Evolutionary conservation across 371 early-diverging fungal species (phyloP).

Genomic region (Sporodiniella umbellata): DNA sequence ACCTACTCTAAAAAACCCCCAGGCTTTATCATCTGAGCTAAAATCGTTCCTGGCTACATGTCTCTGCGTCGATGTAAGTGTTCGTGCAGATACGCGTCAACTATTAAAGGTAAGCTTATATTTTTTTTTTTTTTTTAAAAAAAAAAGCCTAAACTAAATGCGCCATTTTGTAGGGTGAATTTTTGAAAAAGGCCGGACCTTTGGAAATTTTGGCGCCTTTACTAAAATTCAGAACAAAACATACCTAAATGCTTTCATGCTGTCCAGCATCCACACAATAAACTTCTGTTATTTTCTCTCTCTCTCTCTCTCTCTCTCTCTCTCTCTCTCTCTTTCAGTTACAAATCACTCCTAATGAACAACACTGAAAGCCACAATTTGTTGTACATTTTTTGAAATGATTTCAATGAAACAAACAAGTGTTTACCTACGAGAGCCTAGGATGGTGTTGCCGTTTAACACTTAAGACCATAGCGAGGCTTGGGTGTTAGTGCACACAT

Average conservation of each 20-base stretch:
- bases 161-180: conserved; percentile 52
- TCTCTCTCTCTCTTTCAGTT: no score
- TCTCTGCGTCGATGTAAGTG: conserved; percentile 86
- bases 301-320: no score
- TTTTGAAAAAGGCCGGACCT: conserved; percentile 63
- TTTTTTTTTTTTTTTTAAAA: not conserved
- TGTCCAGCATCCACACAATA: not conserved
- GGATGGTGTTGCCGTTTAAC: no score
- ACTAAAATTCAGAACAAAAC: conserved; percentile 41
- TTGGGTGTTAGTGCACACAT: no score
- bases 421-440: no score
- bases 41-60: conserved; percentile 87
- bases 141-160: not conserved
- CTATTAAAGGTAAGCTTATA: conserved; percentile 61
- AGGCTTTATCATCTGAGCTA: conserved; percentile 74
- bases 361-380: no score
- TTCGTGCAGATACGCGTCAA: conserved; percentile 84
- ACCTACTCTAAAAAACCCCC: conserved; percentile 88
- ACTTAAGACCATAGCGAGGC: no score
- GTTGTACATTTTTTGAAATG: no score
- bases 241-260: not conserved
- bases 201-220: conserved; percentile 51
- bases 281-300: not conserved
- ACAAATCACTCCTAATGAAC: no score
- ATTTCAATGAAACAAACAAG: no score